Base-by-base conservation (phyloP, 2,329 filamentous ascomycete species). In the Fusarium mundagurra region DNA sequence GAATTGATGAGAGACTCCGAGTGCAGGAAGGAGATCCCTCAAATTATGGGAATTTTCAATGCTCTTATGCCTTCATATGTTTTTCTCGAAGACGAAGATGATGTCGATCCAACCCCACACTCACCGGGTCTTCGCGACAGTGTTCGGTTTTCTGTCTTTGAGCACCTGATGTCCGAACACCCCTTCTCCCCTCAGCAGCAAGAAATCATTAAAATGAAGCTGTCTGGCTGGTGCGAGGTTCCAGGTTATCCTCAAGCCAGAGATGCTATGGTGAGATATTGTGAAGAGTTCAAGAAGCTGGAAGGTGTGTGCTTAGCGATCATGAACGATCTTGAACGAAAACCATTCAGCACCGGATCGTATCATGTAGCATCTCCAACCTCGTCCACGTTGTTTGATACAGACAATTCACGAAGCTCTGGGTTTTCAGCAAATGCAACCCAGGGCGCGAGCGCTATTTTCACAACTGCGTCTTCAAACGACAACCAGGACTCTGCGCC, bases 31-130 rank as follows among this genome's bases (percentile, higher is more conserved):
- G 64, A 76, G 20, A 45, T 55, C 7, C 61, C 73, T 11, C 68
- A 74, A 20, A 75, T 82, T 39, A 80, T 84, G 81, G 82, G 81
- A 29, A 74, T 77, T 12, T 71, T 84, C 31, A 84, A 84, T 55
- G 77, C 83, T 11, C 70, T 84, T 27, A 82, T 84, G 39, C 81
- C 83, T 2, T 64, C 81, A 2, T 61, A 72, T 16, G 59, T 75
- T 14, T 65, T 79, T 17, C 67, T 79, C 24, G 64, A 72, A 39
- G 58, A 73, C 22, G 60, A 65, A 5, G 69, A 80, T 6, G 78
- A 80, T 36, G 14, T 76, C 9, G 76, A 81, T 24, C 72, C 79
- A 13, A 74, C 74, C 17, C 80, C 81, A 3, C 80, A 79, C 64
- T 79, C 82, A 1, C 55, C 72, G 5, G 77, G 79, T 2, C 69